Conservation (phyloP, 768 basidiomycete genomes). For the Coprinellus aureogranulatus region DNA sequence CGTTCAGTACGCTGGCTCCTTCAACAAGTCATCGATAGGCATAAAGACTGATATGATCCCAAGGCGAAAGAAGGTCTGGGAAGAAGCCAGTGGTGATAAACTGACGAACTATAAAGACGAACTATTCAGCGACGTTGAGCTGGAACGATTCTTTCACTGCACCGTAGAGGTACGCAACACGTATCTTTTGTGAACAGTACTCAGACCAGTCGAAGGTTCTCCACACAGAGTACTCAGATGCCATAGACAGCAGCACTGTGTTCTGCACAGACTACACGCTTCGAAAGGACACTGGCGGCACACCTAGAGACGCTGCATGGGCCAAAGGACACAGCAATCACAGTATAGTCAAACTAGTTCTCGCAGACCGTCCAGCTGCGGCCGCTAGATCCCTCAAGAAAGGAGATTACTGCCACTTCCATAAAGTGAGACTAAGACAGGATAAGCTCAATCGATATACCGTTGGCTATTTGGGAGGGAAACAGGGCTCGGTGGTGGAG, state of each 20-base stretch:
- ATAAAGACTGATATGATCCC: too few relatives aligned
- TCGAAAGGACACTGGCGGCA: constrained; percentile 40
- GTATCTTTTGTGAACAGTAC: neutral
- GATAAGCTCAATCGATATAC: constrained; percentile 28
- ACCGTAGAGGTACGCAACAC: constrained; percentile 51
- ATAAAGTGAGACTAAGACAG: constrained; percentile 49
- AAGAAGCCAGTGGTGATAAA: constrained; percentile 24
- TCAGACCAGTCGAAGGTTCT: constrained; percentile 41
- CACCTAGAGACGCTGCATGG: constrained; percentile 33
- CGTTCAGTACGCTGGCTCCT: neutral
- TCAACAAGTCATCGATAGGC: too few relatives aligned
- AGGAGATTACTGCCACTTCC: constrained; percentile 47
- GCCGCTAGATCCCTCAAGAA: constrained; percentile 34
- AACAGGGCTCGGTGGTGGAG: constrained; percentile 41
- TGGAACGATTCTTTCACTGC: constrained; percentile 48
- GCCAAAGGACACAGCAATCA: constrained; percentile 42
- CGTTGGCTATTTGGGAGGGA: constrained; percentile 47
- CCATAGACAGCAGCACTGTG: constrained; percentile 33
- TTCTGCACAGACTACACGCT: constrained; percentile 68
- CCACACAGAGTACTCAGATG: constrained; percentile 30
- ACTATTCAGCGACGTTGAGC: constrained; percentile 46
- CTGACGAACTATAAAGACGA: constrained; percentile 38
- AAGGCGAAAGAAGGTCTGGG: constrained; percentile 55
- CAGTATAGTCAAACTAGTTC: constrained; percentile 48
- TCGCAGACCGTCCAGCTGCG: constrained; percentile 48